Base-by-base conservation (phyloP, 257 asterid species). In the Nicotiana tomentosiformis region DNA sequence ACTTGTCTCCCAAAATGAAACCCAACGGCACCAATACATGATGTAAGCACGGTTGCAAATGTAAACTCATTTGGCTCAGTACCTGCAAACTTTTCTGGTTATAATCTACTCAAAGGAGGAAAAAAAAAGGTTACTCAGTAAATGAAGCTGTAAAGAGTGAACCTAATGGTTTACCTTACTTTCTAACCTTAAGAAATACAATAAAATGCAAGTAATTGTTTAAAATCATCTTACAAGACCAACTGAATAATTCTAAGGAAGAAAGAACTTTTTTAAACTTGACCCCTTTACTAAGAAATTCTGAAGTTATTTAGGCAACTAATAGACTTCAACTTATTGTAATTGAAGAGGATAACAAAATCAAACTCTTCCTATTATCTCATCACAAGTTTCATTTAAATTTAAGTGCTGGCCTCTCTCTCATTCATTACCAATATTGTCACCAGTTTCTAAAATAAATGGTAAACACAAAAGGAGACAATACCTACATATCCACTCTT, bases 1-100 rank as follows among this genome's bases (percentile, higher is more conserved):
- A 92, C 87, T 83, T 94, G 97, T 72, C 83, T 87, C 82, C 98
- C 98, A 51, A 82, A 83, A 29, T 81, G 88, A 66, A 88, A 80
- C 58, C 81, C 89, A 57, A 46, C 69, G 29, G 83, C 82, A 39
- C 97, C 87, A 18, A 78, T 83, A 58, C 97, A 93, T 69, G 90
- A 90, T 18, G 91, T 85, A 51, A 95, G 91, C 60, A 93, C 89
- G n/a, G 98, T 93, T 26, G 98, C 84, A 70, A 91, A 94, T 62
- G 98, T 95, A 91, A 87, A 93, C 89, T 91, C 97, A 51, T 94
- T 95, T 12, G 98, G 97, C 53, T 70, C 76, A n/a, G 87, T 89
- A 78, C 96, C 98, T 95, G 94, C 81, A 89, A 43, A 81, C 26
- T 43, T 23, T 46, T 23, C 0, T 20, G 10, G 33, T 46, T 46